phyloP scores from a whole-genome alignment of 768 basidiomycete species.

The Boletus rex-veris region DNA sequence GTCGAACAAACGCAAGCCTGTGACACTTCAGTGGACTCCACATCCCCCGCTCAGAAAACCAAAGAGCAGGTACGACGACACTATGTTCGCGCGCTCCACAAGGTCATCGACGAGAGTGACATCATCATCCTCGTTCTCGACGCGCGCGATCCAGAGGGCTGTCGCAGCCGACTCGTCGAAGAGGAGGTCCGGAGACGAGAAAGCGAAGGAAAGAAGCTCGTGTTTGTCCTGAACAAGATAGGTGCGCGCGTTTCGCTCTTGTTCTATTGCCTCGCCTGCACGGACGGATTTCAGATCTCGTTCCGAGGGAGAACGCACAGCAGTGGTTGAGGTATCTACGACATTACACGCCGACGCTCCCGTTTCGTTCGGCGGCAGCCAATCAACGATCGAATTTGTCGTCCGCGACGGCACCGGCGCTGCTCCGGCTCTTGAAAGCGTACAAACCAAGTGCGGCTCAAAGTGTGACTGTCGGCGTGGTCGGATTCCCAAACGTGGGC shows the following conservation, averaged over 20 bases:
- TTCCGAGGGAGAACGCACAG: conserved; percentile 84
- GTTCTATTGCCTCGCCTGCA: neutral
- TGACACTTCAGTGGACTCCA: conserved; percentile 33
- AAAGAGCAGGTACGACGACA: conserved; percentile 69
- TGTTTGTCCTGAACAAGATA: conserved; percentile 96
- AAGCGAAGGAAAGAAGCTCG: conserved; percentile 83
- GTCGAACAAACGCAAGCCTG: conserved; percentile 7
- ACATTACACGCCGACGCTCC: conserved; percentile 87
- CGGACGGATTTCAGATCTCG: conserved; percentile 59
- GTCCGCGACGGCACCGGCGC: conserved; percentile 67
- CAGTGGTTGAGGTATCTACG: conserved; percentile 90
- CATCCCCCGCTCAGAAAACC: conserved; percentile 41
- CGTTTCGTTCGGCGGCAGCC: conserved; percentile 79
- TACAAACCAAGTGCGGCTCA: conserved; percentile 65
- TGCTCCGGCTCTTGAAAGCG: conserved; percentile 80
- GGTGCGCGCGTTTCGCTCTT: conserved; percentile 47
- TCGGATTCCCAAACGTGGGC: conserved; percentile 97
- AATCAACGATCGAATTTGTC: conserved; percentile 81
- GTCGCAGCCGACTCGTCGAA: conserved; percentile 87
- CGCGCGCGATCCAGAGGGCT: conserved; percentile 93
- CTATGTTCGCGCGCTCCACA: conserved; percentile 78
- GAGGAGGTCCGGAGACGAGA: conserved; percentile 88
- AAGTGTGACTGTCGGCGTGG: conserved; percentile 83
- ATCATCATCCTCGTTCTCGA: conserved; percentile 88
- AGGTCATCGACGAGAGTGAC: conserved; percentile 92